Evolutionary conservation across 805 yeast genomes (phyloP).

Genomic region (Candida michaelii): DNA sequence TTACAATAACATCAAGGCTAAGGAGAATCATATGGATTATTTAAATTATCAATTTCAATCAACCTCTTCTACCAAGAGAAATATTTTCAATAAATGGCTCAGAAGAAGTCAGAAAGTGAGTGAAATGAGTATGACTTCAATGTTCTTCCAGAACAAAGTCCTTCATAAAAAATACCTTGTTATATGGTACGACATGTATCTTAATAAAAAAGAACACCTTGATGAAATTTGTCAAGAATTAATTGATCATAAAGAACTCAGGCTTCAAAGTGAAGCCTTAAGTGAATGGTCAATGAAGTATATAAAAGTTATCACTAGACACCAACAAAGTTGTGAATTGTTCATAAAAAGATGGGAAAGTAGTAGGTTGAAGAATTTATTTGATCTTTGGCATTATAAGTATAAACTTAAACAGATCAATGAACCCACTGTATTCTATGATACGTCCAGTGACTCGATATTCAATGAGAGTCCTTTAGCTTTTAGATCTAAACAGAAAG

Average conservation of each 20-base stretch:
- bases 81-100: constrained; percentile 17
- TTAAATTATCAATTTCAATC: constrained; percentile 2
- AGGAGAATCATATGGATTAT: neutral
- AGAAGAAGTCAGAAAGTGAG: neutral
- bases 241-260: constrained; percentile 28
- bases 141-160: constrained; percentile 18
- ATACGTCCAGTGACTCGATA: constrained; percentile 19
- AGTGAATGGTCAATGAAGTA: constrained; percentile 38
- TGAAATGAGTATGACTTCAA: constrained; percentile 14
- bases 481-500: constrained; percentile 16
- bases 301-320: constrained; percentile 30
- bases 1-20: constrained; percentile 10
- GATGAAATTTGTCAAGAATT: constrained; percentile 31
- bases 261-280: constrained; percentile 24
- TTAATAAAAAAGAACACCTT: constrained; percentile 23
- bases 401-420: constrained; percentile 12
- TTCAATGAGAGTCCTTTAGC: constrained; percentile 37
- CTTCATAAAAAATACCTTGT: constrained; percentile 27
- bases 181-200: constrained; percentile 35
- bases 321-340: constrained; percentile 34
- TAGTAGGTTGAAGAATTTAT: constrained; percentile 26
- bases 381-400: constrained; percentile 40
- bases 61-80: constrained; percentile 6
- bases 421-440: constrained; percentile 13
- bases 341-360: constrained; percentile 34